Percentiles rank a stretch among this genome's conserved stretches.
Evolutionary conservation across 2,329 filamentous ascomycete genomes (phyloP).

Genomic region (Purpureocillium lavendulum): DNA sequence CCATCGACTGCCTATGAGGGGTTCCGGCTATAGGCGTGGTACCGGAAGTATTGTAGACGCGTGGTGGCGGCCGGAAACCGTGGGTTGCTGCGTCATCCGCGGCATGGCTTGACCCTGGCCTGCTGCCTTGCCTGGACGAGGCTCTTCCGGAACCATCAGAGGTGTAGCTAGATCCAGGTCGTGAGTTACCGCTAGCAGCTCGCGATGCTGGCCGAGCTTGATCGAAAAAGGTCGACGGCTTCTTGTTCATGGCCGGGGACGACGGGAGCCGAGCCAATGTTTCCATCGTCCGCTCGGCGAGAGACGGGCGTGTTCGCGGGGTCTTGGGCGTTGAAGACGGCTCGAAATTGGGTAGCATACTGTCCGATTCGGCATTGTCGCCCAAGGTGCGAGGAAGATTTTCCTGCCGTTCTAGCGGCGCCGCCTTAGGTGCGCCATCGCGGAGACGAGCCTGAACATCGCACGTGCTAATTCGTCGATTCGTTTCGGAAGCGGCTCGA

Average conservation of each 20-base stretch:
- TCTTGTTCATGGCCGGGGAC: slow-evolving; percentile 61
- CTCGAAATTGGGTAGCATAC: neutral
- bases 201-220: slow-evolving; percentile 47
- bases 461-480: slow-evolving; percentile 6
- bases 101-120: slow-evolving; percentile 47
- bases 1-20: slow-evolving; percentile 22
- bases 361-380: neutral
- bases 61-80: slow-evolving; percentile 33
- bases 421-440: too few species aligned
- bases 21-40: slow-evolving; percentile 33
- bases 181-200: slow-evolving; percentile 34
- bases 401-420: too few species aligned
- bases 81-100: slow-evolving; percentile 27
- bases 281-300: slow-evolving; percentile 80
- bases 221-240: slow-evolving; percentile 66
- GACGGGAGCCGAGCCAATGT: slow-evolving; percentile 71
- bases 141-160: slow-evolving; percentile 49
- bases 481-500: slow-evolving; percentile 4
- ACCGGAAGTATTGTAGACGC: slow-evolving; percentile 35
- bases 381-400: neutral
- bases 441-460: too few species aligned
- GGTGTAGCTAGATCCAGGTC: slow-evolving; percentile 52
- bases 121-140: slow-evolving; percentile 40
- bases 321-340: slow-evolving; percentile 12
- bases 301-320: slow-evolving; percentile 39